Evolutionary conservation across 108 stramenopile species (phyloP).

Genomic region (Ochromonas danica): DNA sequence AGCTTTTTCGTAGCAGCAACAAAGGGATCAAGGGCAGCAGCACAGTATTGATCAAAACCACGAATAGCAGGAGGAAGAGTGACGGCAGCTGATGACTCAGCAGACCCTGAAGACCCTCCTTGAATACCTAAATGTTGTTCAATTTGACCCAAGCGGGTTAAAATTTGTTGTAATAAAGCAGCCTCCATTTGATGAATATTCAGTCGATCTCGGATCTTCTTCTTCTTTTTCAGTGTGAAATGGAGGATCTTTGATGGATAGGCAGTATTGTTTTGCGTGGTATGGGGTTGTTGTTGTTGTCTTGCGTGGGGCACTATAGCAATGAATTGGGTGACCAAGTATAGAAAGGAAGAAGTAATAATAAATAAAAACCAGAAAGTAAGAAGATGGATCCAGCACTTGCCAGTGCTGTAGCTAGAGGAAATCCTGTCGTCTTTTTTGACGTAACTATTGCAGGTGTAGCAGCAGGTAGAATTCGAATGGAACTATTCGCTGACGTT

Average conservation of each 20-base stretch:
- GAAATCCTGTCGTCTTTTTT: slow-evolving; percentile 88
- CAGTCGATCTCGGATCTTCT: too few species aligned
- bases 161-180: not conserved
- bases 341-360: too few species aligned
- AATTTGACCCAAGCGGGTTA: not conserved
- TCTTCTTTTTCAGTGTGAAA: too few species aligned
- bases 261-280: too few species aligned
- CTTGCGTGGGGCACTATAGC: too few species aligned
- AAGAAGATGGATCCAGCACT: slow-evolving; percentile 39
- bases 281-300: too few species aligned
- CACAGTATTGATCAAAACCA: slow-evolving; percentile 25
- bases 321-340: too few species aligned
- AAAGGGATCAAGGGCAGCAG: slow-evolving; percentile 30
- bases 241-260: too few species aligned
- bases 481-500: slow-evolving; percentile 30
- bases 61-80: not conserved
- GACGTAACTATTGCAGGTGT: slow-evolving; percentile 82
- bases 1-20: slow-evolving; percentile 29
- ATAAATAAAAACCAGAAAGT: too few species aligned
- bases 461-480: slow-evolving; percentile 67
- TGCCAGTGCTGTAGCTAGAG: slow-evolving; percentile 40
- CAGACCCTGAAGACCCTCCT: not conserved
- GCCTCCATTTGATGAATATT: too few species aligned
- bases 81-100: not conserved
- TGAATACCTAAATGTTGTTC: not conserved